Evolutionary conservation across 768 basidiomycete species (phyloP), one percentile per base, ranked within the genome.

Genomic region (Leccinum ochraceum): DNA sequence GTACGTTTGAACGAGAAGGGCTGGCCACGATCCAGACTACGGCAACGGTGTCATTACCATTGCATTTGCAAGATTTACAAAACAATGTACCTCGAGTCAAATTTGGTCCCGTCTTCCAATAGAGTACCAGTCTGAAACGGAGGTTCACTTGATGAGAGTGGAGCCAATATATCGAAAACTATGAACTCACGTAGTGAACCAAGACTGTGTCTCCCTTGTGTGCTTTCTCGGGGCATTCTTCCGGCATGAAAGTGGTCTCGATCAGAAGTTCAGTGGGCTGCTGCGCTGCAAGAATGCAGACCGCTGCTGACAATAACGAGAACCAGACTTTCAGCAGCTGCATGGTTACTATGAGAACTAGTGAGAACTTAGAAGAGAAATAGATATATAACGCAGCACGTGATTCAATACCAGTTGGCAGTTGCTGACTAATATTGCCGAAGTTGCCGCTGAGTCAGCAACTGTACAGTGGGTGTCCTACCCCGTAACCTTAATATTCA

Each of bases 1-100:
- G 68, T 69, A 92, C 92, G 88, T 44, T 84, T 94, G 69, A 97
- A 80, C 53, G 87, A 82, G 8, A 98, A 80, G 1, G 95, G 93
- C 55, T 75, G 68, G 58, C 83, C 84, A 42, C 95, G 89, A 78
- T 94, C 90, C 59, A 75, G 74, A 72, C 91, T 92, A 52, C 14
- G 20, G 22, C 42, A 28, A n/a, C 5, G 6, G 30, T 24, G 20
- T 63, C 16, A 61, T 22, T 16, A 50, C n/a, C 26, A 28, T 6
- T 9, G 26, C 49, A 20, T 28, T 5, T 24, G 54, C 37, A 57
- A n/a, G 36, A 28, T n/a, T 14, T 6, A 24, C 1, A 30, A 42
- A 55, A 30, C 2, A 53, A 67, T 81, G 7, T 67, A 89, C 84
- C 92, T 94, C 9, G 93, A 95, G 75, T 98, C 95, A 67, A 98